Evolutionary conservation across 2,329 filamentous ascomycete species (phyloP), one percentile per base, ranked within the genome.

Genomic region (Phaeoacremonium minimum): DNA sequence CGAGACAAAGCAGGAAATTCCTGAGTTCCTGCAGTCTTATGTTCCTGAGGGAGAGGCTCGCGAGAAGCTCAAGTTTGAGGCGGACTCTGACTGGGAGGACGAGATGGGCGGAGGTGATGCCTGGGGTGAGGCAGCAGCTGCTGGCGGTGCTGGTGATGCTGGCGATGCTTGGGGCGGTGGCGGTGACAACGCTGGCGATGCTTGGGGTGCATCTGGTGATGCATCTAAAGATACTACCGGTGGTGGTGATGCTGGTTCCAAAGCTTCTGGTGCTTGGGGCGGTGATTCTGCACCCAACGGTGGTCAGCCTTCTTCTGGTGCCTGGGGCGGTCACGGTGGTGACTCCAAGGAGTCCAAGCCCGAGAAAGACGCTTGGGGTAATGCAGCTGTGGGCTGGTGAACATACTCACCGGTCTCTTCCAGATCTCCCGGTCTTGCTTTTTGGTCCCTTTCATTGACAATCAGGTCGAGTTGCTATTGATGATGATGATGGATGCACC

Each of bases 1-100:
- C 0, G 91, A 97, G 62, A 86, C 80, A 5, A 71, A 80, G 5
- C 88, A 95, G 60, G 62, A 69, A 0, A 64, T 98, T 17, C 93
- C 93, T 0, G 85, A 94, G 0, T 97, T 97, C 55, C 73, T 97
- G 0, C 56, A 83, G 46, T 46, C 67, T 1, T 80, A 77, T 55
- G 63, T 78, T 38, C 83, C 84, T 0, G 73, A 82, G 40, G 71
- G 73, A 2, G 64, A 62, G 0, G 61, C 66, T 1, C 53, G 57
- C 0, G 51, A 59, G 13, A 64, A 75, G 15, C 60, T 75, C 15
- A 70, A 71, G 46, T 77, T 77, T 32, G 75, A 78, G 48, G 69
- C 69, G 0, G 73, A 75, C 35, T 73, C 69, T 0, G 73, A 76
- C 45, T 75, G 66, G 26, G 73, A 76, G 32, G 60, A 57, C 2